Evolutionary conservation across 257 asterid genomes (phyloP), one percentile per base, ranked within the genome.

Genomic region (Verbena officinalis): DNA sequence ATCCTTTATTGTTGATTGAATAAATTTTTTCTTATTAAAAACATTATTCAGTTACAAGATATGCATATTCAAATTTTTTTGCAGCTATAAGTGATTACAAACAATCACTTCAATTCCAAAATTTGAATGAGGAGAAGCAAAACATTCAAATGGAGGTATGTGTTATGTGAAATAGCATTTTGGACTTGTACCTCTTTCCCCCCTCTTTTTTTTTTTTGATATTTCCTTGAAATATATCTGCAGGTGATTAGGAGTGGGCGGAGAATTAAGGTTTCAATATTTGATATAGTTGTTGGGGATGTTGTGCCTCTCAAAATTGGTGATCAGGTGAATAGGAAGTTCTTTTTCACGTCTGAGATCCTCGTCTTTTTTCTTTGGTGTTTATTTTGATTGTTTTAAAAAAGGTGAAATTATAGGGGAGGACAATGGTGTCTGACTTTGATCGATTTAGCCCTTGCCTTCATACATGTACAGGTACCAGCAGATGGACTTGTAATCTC

Each of bases 81-180:
- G 84, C 84, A 89, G 97, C 97, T 69, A 76, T 86, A 13, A 93
- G 97, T 78, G 99, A 93, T 80, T 93, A 93, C 79, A 87, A 74
- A 64, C 98, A 93, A 54, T 90, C 97, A 45, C 97, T 93, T 57
- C 98, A 93, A 66, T 93, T 90, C 69, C 98, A 85, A 75, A 87
- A 77, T 68, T 76, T 90, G 74, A 93, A 90, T 45, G 97, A 90
- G 75, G 98, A 89, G 80, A 93, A 93, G 84, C 87, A 86, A 73
- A 93, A 93, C 73, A 93, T 93, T 65, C 97, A 87, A 63, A 77
- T 90, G 83, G 96, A 93, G 98, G 98, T 92, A 57, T 73, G 83
- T 20, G 36, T 56, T n/a, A 14, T 24, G 31, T 67, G 38, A 30
- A 19, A 55, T 43, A 27, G 61, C 55, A n/a, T 43, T 46, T 52